Evolutionary conservation across 208 protist genomes (phyloP).

Genomic region (Leishmania amazonensis): DNA sequence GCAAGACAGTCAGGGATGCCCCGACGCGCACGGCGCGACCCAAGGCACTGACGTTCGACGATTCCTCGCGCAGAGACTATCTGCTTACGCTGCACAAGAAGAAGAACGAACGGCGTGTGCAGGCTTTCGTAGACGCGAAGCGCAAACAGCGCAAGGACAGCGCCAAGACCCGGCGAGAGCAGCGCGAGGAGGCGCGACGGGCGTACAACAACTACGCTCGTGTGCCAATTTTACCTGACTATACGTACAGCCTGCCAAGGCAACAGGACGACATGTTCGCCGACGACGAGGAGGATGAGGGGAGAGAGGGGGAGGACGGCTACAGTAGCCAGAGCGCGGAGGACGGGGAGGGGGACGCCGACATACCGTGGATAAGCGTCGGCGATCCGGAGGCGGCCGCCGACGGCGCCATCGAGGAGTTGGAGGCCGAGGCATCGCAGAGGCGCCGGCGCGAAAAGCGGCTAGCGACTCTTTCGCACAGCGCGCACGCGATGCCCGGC

Average conservation of each 20-base stretch:
- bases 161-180: slow-evolving; percentile 67
- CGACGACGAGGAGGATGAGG: slow-evolving; percentile 31
- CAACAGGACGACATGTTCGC: slow-evolving; percentile 38
- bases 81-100: slow-evolving; percentile 82
- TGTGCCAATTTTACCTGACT: slow-evolving; percentile 87
- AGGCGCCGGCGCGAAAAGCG: slow-evolving; percentile 23
- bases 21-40: slow-evolving; percentile 12
- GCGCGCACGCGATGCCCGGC: slow-evolving; percentile 61
- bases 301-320: slow-evolving; percentile 18
- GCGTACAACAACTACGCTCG: slow-evolving; percentile 88
- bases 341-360: slow-evolving; percentile 1
- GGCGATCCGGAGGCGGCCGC: slow-evolving; percentile 26
- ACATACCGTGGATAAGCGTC: slow-evolving; percentile 44
- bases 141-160: slow-evolving; percentile 69
- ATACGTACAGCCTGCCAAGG: slow-evolving; percentile 74
- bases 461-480: slow-evolving; percentile 34
- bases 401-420: slow-evolving; percentile 10
- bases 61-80: slow-evolving; percentile 59
- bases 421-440: slow-evolving; percentile 14
- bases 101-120: slow-evolving; percentile 88
- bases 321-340: slow-evolving; percentile 12
- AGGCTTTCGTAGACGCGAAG: slow-evolving; percentile 84
- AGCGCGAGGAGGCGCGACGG: slow-evolving; percentile 82
- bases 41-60: slow-evolving; percentile 66
- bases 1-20: slow-evolving; percentile 36